Base-by-base conservation (phyloP, 2,329 filamentous ascomycete genomes). In the Xylaria sp. region DNA sequence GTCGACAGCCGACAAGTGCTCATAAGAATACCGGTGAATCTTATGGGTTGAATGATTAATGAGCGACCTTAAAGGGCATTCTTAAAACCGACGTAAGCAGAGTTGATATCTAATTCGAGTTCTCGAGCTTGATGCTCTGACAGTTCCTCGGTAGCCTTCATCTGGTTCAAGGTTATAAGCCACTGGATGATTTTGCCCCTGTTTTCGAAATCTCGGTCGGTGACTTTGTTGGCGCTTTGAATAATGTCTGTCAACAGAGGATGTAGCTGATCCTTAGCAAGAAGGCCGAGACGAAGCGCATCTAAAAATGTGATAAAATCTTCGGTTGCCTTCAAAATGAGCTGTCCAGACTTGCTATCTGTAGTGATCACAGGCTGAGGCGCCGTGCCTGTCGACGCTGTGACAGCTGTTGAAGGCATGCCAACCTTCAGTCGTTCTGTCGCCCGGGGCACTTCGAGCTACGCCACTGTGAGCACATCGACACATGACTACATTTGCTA, bases 241-340 rank as follows among this genome's bases (percentile, higher is more conserved):
- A 99, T 99, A 20, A 97, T 93, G 75, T 98, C 96, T 1, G 94
- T 95, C 2, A 99, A 86, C 23, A 99, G 84, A 3, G 96, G 96
- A 78, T 99, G 97, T n/a, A 99, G 84, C 71, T 96, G 94, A 80
- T 98, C 95, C 78, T 99, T 99, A 57, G 95, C 95, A 11, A 97
- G 86, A 76, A 98, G 89, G 53, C 95, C 94, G 63, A 99, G 89
- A 78, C 94, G 94, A 75, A 99, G 87, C 17, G 96, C 97, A 78
- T 99, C 96, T 61, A 99, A 88, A 78, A 99, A 95, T 0, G 96
- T 99, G 80, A 99, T 99, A 80, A 99, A 99, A 79, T 97, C 97
- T 80, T 99, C 94, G 0, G 95, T 98, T 1, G 96, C 96, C 72
- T 95, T 91, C 49, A 97, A 84, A 67, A 98, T 97, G 42, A 97